These are phyloP conservation scores for Cladobotryum protrusum DNA, from an alignment of 2,329 filamentous ascomycete genomes.

Conservation along the genomic window DNA sequence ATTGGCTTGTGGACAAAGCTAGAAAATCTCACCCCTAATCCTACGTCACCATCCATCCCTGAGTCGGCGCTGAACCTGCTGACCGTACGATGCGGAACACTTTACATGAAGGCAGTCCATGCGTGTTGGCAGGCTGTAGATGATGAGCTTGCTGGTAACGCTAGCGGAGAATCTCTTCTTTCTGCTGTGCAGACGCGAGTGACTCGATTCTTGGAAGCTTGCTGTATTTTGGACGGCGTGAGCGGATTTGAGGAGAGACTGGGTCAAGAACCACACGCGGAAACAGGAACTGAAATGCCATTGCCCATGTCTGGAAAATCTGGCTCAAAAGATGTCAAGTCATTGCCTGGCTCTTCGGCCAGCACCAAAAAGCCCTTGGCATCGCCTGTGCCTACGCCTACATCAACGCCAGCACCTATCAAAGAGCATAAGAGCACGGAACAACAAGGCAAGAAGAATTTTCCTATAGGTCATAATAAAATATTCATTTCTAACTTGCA, in stretches of 20 bases:
- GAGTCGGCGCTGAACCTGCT: slow-evolving; percentile 58
- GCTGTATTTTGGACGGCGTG: slow-evolving; percentile 53
- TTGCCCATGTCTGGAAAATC: background rate
- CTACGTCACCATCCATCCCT: slow-evolving; percentile 45
- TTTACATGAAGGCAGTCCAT: slow-evolving; percentile 70
- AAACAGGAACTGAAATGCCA: slow-evolving; percentile 5
- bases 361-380: slow-evolving; percentile 7
- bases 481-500: background rate
- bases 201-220: slow-evolving; percentile 55
- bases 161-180: slow-evolving; percentile 44
- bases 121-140: slow-evolving; percentile 67
- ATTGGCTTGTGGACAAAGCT: slow-evolving; percentile 71
- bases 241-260: slow-evolving; percentile 50
- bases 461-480: background rate
- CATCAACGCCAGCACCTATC: background rate
- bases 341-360: background rate
- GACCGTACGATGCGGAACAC: slow-evolving; percentile 61
- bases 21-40: slow-evolving; percentile 42
- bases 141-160: slow-evolving; percentile 44
- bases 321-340: slow-evolving; percentile 6
- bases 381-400: background rate
- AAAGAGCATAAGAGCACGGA: background rate
- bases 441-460: background rate
- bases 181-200: slow-evolving; percentile 48
- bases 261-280: slow-evolving; percentile 38